These are phyloP conservation scores for Paramecium tetraurelia DNA, from an alignment of 73 alveolate genomes.

Conservation along the genomic window DNA sequence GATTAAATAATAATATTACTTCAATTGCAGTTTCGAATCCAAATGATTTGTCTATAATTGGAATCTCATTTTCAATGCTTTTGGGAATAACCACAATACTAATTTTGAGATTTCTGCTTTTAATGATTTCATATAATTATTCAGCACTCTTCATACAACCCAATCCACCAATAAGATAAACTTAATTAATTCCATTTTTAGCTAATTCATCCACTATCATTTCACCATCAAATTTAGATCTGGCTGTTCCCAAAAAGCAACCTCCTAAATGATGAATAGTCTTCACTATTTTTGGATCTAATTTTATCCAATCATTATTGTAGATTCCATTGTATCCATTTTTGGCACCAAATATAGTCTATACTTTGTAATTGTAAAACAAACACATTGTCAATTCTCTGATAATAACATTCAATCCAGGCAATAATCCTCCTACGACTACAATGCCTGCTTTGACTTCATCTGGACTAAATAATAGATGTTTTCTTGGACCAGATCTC, in stretches of 20 bases:
- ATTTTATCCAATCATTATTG: conserved; percentile 77
- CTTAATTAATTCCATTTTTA: conserved; percentile 79
- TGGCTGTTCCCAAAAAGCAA: conserved; percentile 81
- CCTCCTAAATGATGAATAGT: conserved; percentile 85
- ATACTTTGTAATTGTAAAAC: conserved; percentile 73
- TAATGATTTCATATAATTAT: conserved; percentile 69
- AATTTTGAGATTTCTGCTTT: conserved; percentile 68
- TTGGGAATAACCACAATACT: conserved; percentile 92
- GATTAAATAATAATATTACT: background rate
- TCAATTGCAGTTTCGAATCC: conserved; percentile 59
- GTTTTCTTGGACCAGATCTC: conserved; percentile 60
- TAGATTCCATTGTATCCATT: conserved; percentile 87
- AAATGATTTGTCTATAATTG: conserved; percentile 79
- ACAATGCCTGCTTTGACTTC: conserved; percentile 87
- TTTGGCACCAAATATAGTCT: conserved; percentile 75
- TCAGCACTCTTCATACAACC: conserved; percentile 89
- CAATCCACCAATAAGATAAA: conserved; percentile 92
- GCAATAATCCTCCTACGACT: conserved; percentile 90
- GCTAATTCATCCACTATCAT: conserved; percentile 70
- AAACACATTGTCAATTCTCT: conserved; percentile 86
- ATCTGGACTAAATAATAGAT: conserved; percentile 46
- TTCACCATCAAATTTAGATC: conserved; percentile 82
- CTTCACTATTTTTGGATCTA: conserved; percentile 66
- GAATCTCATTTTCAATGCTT: conserved; percentile 97
- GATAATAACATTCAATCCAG: conserved; percentile 91